Base-by-base conservation (phyloP, 2,329 filamentous ascomycete species). In the Phyllosticta citriasiana region DNA sequence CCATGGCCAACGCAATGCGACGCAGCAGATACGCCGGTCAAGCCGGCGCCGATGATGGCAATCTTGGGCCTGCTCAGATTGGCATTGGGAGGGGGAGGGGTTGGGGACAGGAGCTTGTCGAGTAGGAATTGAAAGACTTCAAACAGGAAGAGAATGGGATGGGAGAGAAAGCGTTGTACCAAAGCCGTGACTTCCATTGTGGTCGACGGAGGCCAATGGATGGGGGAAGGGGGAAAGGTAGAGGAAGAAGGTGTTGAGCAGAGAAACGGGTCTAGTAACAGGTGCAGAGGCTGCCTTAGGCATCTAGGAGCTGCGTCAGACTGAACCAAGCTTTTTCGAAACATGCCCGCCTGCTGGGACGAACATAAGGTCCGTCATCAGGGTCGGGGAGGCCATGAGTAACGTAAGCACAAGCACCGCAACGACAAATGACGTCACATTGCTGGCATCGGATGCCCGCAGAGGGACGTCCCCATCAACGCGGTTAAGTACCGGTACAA, bases 1-100 rank as follows among this genome's bases (percentile, higher is more conserved):
- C 89, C 89, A 82, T 94, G 88, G 1, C 90, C 90, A 40, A 92
- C 84, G 69, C 88, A 91, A 71, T 95, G 90, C 1, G 88, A 85
- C 0, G 91, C 91, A 7, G 89, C 84, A 1, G 89, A 89, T 2
- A 94, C 85, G 50, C 83, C 83, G 3, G 90, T 94, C 60, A 95
- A 79, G 7, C 77, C 77, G 51, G 77, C 77, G 7, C 77, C 77
- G 53, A 79, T 76, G 60, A 79, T 68, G 55, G 77, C 77, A 57
- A 79, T 77, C 54, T 74, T 85, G 14, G 89, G 87, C 27, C 86
- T 78, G 12, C 76, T 75, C n/a, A 88, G 76, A 6, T 78, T 76
- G 0, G 78, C 73, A 63, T 80, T 77, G 0, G 85, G 82, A 2
- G 81, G 78, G 0, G 89, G 89, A 4, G 89, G 85, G 4, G 76